Base-by-base conservation (phyloP, 2,329 filamentous ascomycete genomes). In the Ophiostoma pallidulum region DNA sequence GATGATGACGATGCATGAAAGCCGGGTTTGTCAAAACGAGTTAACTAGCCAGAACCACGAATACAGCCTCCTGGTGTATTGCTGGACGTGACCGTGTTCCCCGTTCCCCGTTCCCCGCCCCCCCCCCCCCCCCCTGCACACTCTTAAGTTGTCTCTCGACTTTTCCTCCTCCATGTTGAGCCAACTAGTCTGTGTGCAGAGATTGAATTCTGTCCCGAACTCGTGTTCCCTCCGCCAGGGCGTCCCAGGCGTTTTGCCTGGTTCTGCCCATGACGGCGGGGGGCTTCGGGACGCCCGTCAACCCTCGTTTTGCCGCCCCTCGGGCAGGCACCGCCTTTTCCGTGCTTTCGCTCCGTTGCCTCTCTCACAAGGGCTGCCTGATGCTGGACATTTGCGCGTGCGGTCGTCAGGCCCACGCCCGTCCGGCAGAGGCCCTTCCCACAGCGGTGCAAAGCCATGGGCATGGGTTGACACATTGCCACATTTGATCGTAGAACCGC, bases 181-280 rank as follows among this genome's bases (percentile, higher is more conserved):
- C 81, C 84, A 82, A 92, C 90, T 82, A 92, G 89, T 95, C 89
- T 86, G 80, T 82, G 84, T 94, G 89, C 89, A 86, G 74, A 95
- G 74, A 95, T 76, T 50, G 67, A 77, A 58, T 12, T 38, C 13
- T 26, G 7, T 26, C 42, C 42, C 33, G 42, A 37, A 26, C 29
- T 14, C 29, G n/a, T 33, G 24, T 31, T 38, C 33, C n/a, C 61
- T 48, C 49, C 64, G 67, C 66, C 62, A 65, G 66, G 64, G 61
- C 51, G 16, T 12, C 56, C n/a, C 58, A 55, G 58, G 66, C 76
- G 76, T 79, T 71, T 77, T 79, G 76, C 58, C 54, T 47, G 51
- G 51, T 51, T 54, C 56, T 41, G 45, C 48, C 49, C 55, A 39
- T 66, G n/a, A 63, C 56, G 47, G 56, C 26, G 31, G 32, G 42